Evolutionary conservation across 768 basidiomycete genomes (phyloP), one percentile per base, ranked within the genome.

Genomic region (Mycena rosella): DNA sequence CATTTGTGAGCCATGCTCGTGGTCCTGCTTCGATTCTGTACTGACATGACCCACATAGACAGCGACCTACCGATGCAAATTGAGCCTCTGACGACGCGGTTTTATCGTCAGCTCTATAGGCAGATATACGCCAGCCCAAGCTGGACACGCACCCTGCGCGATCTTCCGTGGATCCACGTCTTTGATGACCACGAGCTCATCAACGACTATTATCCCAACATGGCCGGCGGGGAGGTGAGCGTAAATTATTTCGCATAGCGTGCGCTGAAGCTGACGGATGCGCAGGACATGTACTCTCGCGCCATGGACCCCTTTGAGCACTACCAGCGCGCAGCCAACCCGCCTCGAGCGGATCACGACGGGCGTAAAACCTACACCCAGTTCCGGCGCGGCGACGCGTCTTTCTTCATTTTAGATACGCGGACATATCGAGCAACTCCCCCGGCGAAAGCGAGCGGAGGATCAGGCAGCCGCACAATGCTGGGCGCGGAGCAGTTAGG

Each of bases 111-210:
- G 38, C 60, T 61, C 22, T 61, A 61, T 26, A 38, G 60, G 6
- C 60, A 61, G 22, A 20, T 61, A 29, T 61, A 61, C 49, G 60
- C 49, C 7, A 61, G 60, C 20, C 49, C 60, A n/a, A 61, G 60
- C 49, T 61, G 60, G 60, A 62, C 60, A 18, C 51, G 51, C 18
- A 54, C 51, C n/a, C 51, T 62, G 27, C 60, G 60, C 30, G 60
- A 62, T 34, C 26, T 62, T n/a, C 51, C 60, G 51, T 62, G 60
- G 60, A 62, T 62, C 29, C 60, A 62, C 27, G 24, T 62, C 22
- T 62, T 52, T 17, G 60, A 62, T n/a, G 60, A 62, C 51, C 60
- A 62, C 29, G 60, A 62, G 30, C 29, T 62, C 38, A 36, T 62
- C 42, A 62, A 62, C 30, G 60, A 62, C 52, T 62, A 62, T 20